These are phyloP conservation scores for Lablab purpureus DNA, from an alignment of 306 rosid species.

Conservation along the genomic window DNA sequence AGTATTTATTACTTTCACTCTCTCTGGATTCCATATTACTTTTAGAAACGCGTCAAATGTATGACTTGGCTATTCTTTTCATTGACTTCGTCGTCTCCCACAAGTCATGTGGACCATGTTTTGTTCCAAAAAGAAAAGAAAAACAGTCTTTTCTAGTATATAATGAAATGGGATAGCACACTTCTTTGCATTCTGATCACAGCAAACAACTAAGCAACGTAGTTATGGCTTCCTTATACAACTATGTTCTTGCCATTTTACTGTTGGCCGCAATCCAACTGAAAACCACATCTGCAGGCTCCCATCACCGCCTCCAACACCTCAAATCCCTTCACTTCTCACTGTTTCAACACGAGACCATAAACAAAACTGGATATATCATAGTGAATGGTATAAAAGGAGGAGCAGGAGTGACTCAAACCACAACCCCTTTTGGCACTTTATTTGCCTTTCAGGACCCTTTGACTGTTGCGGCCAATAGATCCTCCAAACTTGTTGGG, in stretches of 20 bases:
- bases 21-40: too few species aligned
- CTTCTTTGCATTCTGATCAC: background rate
- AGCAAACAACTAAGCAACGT: background rate
- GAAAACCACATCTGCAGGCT: conserved; percentile 7
- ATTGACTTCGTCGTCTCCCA: conserved; percentile 5
- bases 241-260: conserved; percentile 34
- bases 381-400: conserved; percentile 68
- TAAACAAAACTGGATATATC: conserved; percentile 75
- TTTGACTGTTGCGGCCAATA: conserved; percentile 54
- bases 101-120: conserved; percentile 10
- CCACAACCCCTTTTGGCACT: conserved; percentile 84
- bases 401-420: conserved; percentile 54
- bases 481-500: conserved; percentile 65
- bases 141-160: background rate
- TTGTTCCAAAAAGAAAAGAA: background rate
- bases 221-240: conserved; percentile 32
- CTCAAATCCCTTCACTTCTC: conserved; percentile 73
- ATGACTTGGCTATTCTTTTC: conserved; percentile 30
- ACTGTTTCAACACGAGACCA: conserved; percentile 75
- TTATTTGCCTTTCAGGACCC: conserved; percentile 73
- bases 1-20: too few species aligned
- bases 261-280: conserved; percentile 38
- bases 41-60: too few species aligned
- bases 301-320: conserved; percentile 41
- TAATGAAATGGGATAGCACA: background rate